Base-by-base conservation (phyloP, 164 flowering plant species). In the Berberis vulgaris region DNA sequence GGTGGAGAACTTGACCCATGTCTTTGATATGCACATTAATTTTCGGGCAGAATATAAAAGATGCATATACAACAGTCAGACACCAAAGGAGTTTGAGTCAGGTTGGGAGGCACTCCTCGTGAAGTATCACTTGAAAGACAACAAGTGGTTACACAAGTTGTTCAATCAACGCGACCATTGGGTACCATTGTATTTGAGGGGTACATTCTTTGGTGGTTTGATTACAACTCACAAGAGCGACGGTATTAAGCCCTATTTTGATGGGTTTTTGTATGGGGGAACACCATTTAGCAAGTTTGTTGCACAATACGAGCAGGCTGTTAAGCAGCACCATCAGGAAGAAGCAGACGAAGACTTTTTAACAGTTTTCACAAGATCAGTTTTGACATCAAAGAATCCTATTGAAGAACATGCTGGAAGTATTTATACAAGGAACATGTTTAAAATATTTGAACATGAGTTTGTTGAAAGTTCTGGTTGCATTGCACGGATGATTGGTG, bases 191-290 rank as follows among this genome's bases (percentile, higher is more conserved):
- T 76, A 76, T 60, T 43, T 76, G 11, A 67, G 62, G 58, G 74
- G 72, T 38, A 68, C 70, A 5, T 79, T 79, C 45, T 69, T 71
- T 60, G 82, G 77, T 40, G 78, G 82, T 41, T 69, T 79, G 76
- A 53, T 66, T 57, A 59, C 71, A 60, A 63, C 67, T 46, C 79
- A 73, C 43, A 66, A 62, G 59, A 60, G 63, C 61, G 72, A 49
- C 12, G 69, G 75, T 56, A 62, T 68, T 12, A 69, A 69, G 13
- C 52, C 82, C 6, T 69, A 76, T 65, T 74, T 79, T 70, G 74
- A 72, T 72, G 76, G 74, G 44, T 73, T 68, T 66, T 65, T 78
- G 57, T 60, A 72, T 66, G 68, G 65, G 54, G 66, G 69, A 52
- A 75, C 77, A 40, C 65, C 77, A 41, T 67, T 75, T 55, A 59